phyloP scores from a whole-genome alignment of 257 asterid species.

The Solanum pimpinellifolium region DNA sequence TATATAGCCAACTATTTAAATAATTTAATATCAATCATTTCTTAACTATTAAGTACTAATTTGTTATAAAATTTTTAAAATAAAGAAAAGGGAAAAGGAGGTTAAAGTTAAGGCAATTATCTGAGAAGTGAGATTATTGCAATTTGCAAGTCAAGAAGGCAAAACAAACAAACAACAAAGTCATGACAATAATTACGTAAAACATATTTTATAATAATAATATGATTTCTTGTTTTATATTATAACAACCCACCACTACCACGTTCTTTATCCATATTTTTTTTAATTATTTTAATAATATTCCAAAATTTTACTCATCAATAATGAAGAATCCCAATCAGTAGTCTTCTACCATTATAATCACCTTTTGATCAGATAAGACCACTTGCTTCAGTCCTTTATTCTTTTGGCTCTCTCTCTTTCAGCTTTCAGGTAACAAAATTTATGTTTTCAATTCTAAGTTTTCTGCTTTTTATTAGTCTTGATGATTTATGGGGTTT shows the following conservation, averaged over 20 bases:
- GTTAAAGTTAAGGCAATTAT: not conserved
- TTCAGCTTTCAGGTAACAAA: constrained; percentile 11
- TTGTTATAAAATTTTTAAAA: not conserved
- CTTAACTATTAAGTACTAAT: not conserved
- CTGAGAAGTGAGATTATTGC: not conserved
- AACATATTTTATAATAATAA: not conserved
- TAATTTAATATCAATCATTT: not conserved
- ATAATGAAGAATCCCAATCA: constrained; percentile 18
- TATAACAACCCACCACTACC: constrained; percentile 24
- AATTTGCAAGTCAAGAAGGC: not conserved
- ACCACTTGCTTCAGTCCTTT: constrained; percentile 2
- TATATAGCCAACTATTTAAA: not conserved
- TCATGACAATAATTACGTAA: constrained; percentile 11
- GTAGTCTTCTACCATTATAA: constrained; percentile 11
- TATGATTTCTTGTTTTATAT: not conserved
- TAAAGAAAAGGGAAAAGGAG: not conserved
- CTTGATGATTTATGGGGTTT: not conserved
- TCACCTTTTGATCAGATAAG: constrained; percentile 17
- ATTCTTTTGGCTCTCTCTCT: constrained; percentile 6
- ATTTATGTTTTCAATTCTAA: not conserved
- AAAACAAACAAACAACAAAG: not conserved
- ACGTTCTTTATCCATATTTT: constrained; percentile 14
- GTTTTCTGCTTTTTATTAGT: not conserved
- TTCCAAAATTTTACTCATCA: constrained; percentile 2
- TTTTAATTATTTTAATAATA: not conserved